Evolutionary conservation across 352 stramenopile genomes (phyloP).

Genomic region (Blastocystis sp.): DNA sequence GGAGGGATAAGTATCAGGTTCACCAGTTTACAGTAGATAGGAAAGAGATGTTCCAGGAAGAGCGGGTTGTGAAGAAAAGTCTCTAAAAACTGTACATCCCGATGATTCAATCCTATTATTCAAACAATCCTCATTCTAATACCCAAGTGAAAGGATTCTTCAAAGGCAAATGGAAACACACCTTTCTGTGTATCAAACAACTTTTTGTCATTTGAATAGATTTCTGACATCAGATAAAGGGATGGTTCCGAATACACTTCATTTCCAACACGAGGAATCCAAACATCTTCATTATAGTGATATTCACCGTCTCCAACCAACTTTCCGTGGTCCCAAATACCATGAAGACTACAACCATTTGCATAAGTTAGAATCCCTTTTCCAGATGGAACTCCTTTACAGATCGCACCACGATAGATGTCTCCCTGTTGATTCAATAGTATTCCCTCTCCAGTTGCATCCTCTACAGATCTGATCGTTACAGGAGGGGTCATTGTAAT

Average conservation of each 20-base stretch:
- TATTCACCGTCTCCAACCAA: neutral
- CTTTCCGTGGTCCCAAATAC: neutral
- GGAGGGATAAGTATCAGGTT: neutral
- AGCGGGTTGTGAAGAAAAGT: neutral
- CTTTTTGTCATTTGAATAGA: neutral
- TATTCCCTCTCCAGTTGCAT: neutral
- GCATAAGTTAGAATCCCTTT: neutral
- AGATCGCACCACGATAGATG: neutral
- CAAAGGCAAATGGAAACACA: neutral
- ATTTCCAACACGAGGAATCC: neutral
- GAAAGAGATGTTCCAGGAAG: constrained; percentile 2
- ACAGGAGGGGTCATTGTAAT: neutral
- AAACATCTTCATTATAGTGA: constrained; percentile 29
- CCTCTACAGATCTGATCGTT: neutral
- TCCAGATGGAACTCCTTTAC: neutral
- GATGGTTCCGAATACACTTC: neutral
- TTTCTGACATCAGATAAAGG: neutral
- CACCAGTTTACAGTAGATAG: neutral
- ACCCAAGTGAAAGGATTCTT: neutral
- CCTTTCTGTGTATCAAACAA: constrained; percentile 31
- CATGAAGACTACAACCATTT: constrained; percentile 29
- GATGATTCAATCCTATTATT: neutral
- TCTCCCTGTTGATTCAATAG: constrained; percentile 38
- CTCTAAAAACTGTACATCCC: neutral
- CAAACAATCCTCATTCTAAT: neutral